Conservation (phyloP, 2,329 filamentous ascomycete species). For the Aureobasidium namibiae region DNA sequence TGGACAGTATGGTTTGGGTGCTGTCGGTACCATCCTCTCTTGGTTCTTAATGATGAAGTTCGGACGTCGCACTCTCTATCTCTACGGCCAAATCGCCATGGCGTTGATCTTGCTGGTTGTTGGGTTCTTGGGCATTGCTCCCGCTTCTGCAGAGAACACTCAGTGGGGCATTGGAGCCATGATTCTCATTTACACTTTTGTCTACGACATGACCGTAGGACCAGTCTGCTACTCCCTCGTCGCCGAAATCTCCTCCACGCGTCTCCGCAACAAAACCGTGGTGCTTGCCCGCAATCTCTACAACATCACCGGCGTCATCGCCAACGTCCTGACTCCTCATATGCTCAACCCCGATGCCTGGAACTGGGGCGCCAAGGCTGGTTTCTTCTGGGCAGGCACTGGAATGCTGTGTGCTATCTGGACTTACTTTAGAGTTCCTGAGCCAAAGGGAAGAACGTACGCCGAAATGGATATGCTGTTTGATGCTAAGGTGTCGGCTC, state of each 20-base stretch:
- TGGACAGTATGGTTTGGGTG: slow-evolving; percentile 45
- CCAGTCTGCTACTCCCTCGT: slow-evolving; percentile 80
- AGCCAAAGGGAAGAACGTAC: slow-evolving; percentile 72
- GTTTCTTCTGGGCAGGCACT: slow-evolving; percentile 80
- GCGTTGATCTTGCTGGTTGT: too few species aligned
- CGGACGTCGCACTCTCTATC: too few species aligned
- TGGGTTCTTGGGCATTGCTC: too few species aligned
- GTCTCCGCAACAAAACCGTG: slow-evolving; percentile 85
- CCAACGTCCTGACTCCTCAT: slow-evolving; percentile 75
- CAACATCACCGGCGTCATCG: slow-evolving; percentile 76
- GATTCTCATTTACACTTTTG: too few species aligned
- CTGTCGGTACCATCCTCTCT: too few species aligned
- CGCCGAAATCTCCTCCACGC: slow-evolving; percentile 70
- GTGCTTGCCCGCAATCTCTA: slow-evolving; percentile 70
- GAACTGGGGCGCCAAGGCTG: slow-evolving; percentile 81
- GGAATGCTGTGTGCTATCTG: slow-evolving; percentile 77
- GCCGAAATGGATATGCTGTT: slow-evolving; percentile 83
- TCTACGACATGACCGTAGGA: slow-evolving; percentile 67
- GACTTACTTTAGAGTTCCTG: slow-evolving; percentile 71
- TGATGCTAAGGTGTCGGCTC: slow-evolving; percentile 60
- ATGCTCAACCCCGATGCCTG: slow-evolving; percentile 85
- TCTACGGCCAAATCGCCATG: too few species aligned
- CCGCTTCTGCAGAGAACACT: too few species aligned
- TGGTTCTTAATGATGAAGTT: too few species aligned
- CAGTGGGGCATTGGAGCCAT: too few species aligned